Conservation (phyloP, 1,139 yeast genomes). For the Lizanozyma gosingica region DNA sequence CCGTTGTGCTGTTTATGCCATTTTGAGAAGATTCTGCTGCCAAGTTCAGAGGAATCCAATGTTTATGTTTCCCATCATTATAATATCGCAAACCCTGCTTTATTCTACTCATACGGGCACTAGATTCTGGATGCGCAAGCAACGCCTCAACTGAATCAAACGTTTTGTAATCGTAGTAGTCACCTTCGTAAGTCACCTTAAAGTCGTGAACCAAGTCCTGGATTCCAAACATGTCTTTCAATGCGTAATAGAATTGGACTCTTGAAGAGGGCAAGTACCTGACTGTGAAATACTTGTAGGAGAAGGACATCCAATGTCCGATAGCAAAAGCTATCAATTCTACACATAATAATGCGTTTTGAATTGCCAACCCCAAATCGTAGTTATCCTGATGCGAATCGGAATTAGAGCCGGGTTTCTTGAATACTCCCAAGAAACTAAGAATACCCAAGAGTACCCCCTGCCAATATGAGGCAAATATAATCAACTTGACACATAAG, state of each 20-base stretch:
- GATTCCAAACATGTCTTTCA: slow-evolving; percentile 68
- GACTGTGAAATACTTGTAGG: slow-evolving; percentile 63
- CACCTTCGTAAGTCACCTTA: slow-evolving; percentile 65
- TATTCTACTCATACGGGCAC: slow-evolving; percentile 61
- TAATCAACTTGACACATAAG: slow-evolving; percentile 82
- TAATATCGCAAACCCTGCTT: slow-evolving; percentile 79
- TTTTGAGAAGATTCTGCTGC: background rate
- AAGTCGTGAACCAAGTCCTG: slow-evolving; percentile 75
- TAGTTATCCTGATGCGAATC: slow-evolving; percentile 17
- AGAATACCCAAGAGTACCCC: slow-evolving; percentile 63
- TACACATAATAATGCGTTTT: slow-evolving; percentile 71
- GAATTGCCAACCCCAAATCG: slow-evolving; percentile 47
- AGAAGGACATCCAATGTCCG: slow-evolving; percentile 82
- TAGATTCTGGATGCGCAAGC: slow-evolving; percentile 60
- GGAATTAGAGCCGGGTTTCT: slow-evolving; percentile 8
- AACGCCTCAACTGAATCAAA: slow-evolving; percentile 75
- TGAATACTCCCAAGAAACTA: slow-evolving; percentile 44
- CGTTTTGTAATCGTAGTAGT: slow-evolving; percentile 67
- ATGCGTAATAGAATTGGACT: slow-evolving; percentile 48
- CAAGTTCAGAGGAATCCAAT: slow-evolving; percentile 56
- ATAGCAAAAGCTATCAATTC: slow-evolving; percentile 83
- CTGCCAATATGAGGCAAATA: slow-evolving; percentile 97
- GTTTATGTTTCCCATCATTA: slow-evolving; percentile 69
- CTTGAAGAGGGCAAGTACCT: slow-evolving; percentile 54
- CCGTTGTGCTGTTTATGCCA: background rate